Base-by-base conservation (phyloP, 108 stramenopile genomes). In the Pseudonitzschia pungens region DNA sequence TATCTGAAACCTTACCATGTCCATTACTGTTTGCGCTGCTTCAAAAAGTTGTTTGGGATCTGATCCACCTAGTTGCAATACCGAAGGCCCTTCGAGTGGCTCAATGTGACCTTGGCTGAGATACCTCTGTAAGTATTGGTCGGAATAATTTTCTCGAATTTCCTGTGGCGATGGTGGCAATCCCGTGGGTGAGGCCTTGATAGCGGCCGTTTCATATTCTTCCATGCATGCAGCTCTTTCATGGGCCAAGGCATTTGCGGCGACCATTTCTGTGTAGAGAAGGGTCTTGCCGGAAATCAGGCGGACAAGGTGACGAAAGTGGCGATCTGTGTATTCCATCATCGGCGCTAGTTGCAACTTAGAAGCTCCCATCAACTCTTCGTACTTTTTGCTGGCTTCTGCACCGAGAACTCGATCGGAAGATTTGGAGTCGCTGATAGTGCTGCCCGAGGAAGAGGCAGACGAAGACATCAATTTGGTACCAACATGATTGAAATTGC, bases 261-360 rank as follows among this genome's bases (percentile, higher is more conserved):
- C 92, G 18, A 99, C 95, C 99, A 99, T 99, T 87, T 99, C 99
- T 14, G 97, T 98, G 71, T 97, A 99, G 24, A 99, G 69, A 22
- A 96, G 72, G 27, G 95, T 98, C 15, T 66, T 66, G n/a, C 81
- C 67, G 2, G 95, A 92, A 9, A 98, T 54, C 5, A 97, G 77
- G n/a, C 95, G 89, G 0, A 93, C 76, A 54, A 96, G 67, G 74
- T 94, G 85, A 12, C 99, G 96, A 80, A 97, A 96, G 77, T 99
- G 96, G 7, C 96, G 84, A 82, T 98, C 97, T 5, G 99, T 99
- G 60, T 97, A 99, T 55, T 98, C 98, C 98, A 99, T 99, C 99
- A 99, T 99, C 72, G 99, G 99, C 1, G 99, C 99, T 16, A 99
- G 65, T 26, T 87, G 88, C 11, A 96, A 78, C 60, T 82, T 86